A percentile compares a stretch with the other conserved stretches of the same genome.
These are phyloP conservation scores for Marasmius tenuissimus DNA, from an alignment of 1,284 basidiomycete genomes.

Conservation along the genomic window DNA sequence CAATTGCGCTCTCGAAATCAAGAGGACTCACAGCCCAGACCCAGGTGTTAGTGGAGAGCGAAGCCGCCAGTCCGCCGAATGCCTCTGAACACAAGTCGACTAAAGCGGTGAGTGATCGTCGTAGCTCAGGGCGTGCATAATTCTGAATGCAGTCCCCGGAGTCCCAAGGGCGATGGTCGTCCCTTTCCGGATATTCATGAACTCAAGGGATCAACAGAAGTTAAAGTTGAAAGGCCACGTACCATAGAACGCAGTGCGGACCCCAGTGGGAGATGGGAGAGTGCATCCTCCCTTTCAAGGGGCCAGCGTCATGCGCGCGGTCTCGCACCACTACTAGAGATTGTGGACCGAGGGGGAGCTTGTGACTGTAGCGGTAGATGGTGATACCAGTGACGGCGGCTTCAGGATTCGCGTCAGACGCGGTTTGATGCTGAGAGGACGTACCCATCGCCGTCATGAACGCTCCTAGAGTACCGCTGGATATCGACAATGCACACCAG, in stretches of 20 bases:
- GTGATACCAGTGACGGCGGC: neutral
- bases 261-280: neutral
- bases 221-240: neutral
- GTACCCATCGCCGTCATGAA: neutral
- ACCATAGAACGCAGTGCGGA: neutral
- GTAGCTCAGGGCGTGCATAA: too few species aligned
- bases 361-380: neutral
- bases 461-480: neutral
- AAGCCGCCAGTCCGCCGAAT: neutral
- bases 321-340: neutral
- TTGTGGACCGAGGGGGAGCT: neutral
- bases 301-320: neutral
- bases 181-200: neutral
- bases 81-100: neutral
- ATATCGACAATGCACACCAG: neutral
- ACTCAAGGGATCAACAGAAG: neutral
- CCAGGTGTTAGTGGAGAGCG: neutral
- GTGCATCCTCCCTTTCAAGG: neutral
- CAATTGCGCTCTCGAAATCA: neutral
- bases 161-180: too few species aligned
- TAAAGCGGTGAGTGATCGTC: too few species aligned
- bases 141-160: too few species aligned
- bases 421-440: too few species aligned
- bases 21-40: neutral
- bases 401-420: too few species aligned